Base-by-base conservation (phyloP, 768 basidiomycete species). In the Termitomyces sp. region DNA sequence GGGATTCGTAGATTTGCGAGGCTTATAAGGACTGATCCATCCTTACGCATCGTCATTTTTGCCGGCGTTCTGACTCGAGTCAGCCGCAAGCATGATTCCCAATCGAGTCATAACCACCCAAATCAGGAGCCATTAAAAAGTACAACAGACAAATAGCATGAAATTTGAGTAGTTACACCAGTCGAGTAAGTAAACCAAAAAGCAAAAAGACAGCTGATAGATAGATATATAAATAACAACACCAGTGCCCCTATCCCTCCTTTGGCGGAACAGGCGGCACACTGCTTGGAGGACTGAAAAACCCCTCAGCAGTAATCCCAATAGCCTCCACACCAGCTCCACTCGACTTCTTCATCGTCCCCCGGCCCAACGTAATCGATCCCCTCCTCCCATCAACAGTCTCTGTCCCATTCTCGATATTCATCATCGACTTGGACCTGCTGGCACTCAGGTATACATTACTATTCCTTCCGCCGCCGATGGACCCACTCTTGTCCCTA, bases 261-360 rank as follows among this genome's bases (percentile, higher is more conserved):
- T 51, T 51, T n/a, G 37, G 50, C 3, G 50, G 50, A 19, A 51
- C 37, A 39, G 50, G 25, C 37, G 37, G 50, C 12, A 27, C 37
- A 28, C n/a, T 27, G 11, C 50, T 28, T 3, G 87, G 84, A 4
- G 88, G 75, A 12, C 77, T 73, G 68, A 93, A 93, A 67, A 92
- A 92, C 0, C 91, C 91, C 21, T 77, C 78, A 34, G 89, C 91
- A 32, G 86, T 90, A 45, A 93, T 76, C 17, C 89, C 79, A 44
- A 87, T 67, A 27, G 89, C 86, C 71, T 89, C 86, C 55, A 92
- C 91, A 30, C 82, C 87, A 21, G 88, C 82, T 16, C 86, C 91
- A 52, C 78, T 76, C 43, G 80, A 70, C 73, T 90, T 91, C 61
- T 75, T 68, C 64, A 73, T 79, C 59, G 82, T 82, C 19, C 54